Base-by-base conservation (phyloP, 1,284 basidiomycete genomes). In the Exobasidium cylindrosporum region DNA sequence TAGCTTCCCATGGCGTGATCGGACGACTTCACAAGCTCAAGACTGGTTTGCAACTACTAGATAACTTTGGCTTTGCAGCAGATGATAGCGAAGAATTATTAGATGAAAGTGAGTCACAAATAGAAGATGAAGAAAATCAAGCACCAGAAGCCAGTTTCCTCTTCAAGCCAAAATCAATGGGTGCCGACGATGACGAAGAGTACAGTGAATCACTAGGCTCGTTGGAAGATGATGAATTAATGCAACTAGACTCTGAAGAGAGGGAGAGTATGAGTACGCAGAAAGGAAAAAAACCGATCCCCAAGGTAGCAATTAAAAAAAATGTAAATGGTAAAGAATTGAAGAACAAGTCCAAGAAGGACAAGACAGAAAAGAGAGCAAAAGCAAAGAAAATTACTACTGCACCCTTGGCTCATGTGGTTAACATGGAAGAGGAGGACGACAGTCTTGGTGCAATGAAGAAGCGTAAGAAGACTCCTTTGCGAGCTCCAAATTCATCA, bases 11-110 rank as follows among this genome's bases (percentile, higher is more conserved):
- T 76, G 90, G 92, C 0, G 87, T 97, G 68, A 83, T 97, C 66
- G 81, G 83, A 26, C 89, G 94, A 13, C 85, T 98, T 6, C 84
- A 95, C 32, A 85, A 87, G 28, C 86, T 98, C 57, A 96, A 97
- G 81, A 86, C 91, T 76, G 87, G 88, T 1, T 84, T 98, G 11
- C 81, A 85, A 24, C 89, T 87, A 4, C 85, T 98, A 60, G 77
- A 79, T 55, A 68, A 77, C 45, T 63, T 75, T n/a, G 79, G 77
- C 17, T 66, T 79, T 43, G 2, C 54, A 59, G 26, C 62, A 49
- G 30, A 43, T 47, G n/a, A n/a, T n/a, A n/a, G n/a, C n/a, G 31
- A 56, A 62, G 31, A 59, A 58, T 63, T 60, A 17, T 17, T 24
- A 4, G 55, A 49, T 1, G 57, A 62, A 29, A 60, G 61, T 21